phyloP scores from a whole-genome alignment of 768 basidiomycete species.

The Goffeauzyma gilvescens region DNA sequence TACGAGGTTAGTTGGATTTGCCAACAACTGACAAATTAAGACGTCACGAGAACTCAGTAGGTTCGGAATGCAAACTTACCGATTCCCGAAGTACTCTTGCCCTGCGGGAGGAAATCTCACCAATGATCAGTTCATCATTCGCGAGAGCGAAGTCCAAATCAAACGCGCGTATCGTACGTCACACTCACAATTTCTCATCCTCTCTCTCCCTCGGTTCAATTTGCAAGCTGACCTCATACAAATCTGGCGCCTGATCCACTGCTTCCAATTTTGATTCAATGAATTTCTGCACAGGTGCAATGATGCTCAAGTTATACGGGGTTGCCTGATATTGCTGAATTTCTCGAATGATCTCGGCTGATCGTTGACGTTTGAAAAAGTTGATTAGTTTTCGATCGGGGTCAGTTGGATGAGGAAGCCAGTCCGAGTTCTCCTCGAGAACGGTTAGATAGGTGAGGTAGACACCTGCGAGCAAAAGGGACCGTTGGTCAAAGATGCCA shows the following conservation, averaged over 20 bases:
- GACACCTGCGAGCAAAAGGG: conserved; percentile 44
- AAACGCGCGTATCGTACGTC: too few relatives aligned
- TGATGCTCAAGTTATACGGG: conserved; percentile 62
- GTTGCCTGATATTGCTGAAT: conserved; percentile 90
- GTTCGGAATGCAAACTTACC: too few relatives aligned
- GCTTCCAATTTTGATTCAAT: conserved; percentile 57
- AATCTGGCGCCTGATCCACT: conserved; percentile 36
- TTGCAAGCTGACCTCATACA: conserved; percentile 65
- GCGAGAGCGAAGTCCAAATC: not conserved
- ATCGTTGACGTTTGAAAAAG: conserved; percentile 84
- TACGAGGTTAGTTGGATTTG: too few relatives aligned
- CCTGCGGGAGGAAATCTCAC: conserved; percentile 3
- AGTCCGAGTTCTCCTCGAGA: conserved; percentile 86
- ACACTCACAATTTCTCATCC: conserved; percentile 66
- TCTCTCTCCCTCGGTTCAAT: conserved; percentile 87
- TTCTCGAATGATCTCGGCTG: conserved; percentile 89
- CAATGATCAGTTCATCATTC: not conserved
- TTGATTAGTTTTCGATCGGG: conserved; percentile 45
- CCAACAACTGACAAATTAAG: too few relatives aligned
- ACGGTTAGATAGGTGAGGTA: conserved; percentile 94
- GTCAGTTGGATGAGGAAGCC: conserved; percentile 33
- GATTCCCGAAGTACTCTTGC: conserved; percentile 26
- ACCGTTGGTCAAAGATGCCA: not conserved
- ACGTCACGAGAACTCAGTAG: too few relatives aligned
- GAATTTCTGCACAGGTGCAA: conserved; percentile 50